Base-by-base conservation (phyloP, 306 rosid species). In the Corylus americana region DNA sequence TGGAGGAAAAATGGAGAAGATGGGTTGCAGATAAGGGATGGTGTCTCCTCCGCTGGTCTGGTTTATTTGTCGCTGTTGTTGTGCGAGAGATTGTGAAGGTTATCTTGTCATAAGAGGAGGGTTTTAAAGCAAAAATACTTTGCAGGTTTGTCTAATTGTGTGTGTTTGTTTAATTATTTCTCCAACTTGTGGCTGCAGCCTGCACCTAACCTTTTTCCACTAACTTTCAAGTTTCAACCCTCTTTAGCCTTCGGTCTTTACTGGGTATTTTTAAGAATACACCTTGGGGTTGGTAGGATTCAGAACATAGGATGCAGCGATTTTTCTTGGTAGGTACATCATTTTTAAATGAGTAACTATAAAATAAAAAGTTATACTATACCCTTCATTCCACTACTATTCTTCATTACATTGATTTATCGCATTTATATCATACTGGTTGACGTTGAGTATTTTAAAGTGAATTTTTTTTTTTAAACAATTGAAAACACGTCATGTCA, bases 1-100 rank as follows among this genome's bases (percentile, higher is more conserved):
- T 11, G 53, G 13, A 29, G 58, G 13, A 58, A 5, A 53, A 11
- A 4, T 25, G 44, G 67, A 45, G 79, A 13, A 67, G 75, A 74
- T 13, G 45, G 6, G 47, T 47, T 81, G 77, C 18, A 78, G 86
- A 84, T 79, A 72, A 83, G 84, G 72, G 37, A 4, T 22, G 1
- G 18, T 7, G 31, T 63, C 16, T 42, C n/a, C 18, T 29, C 50
- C 29, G 7, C 58, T 69, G 49, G 9, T 55, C 47, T 74, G 82
- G 27, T 76, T 79, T 31, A 27, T 11, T 50, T 16, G 18, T 18
- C 22, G 14, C 8, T 13, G 68, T 12, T 5, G 68, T 6, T 29
- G 22, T 3, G 50, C 20, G 29, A 14, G 48, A 44, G 71, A 31
- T 42, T 67, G 29, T 18, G 11, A 5, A 64, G 48, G 22, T 2